A percentile compares a stretch with the other conserved stretches of the same genome.
Evolutionary conservation across 768 basidiomycete genomes (phyloP).

Genomic region (Butyriboletus loyo): DNA sequence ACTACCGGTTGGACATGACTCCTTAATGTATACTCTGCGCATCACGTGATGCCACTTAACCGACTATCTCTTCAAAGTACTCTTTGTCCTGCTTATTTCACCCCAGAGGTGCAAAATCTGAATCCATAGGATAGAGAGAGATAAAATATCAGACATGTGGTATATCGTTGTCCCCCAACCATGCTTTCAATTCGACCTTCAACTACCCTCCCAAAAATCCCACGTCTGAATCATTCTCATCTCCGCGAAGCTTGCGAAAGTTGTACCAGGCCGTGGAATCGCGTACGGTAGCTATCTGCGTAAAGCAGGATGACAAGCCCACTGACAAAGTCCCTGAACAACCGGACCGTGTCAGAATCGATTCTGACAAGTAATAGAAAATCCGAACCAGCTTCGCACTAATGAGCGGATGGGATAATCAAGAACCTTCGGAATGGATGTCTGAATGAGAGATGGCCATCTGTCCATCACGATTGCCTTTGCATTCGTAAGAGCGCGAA

Average conservation of each 20-base stretch:
- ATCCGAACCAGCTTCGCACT: slow-evolving; percentile 66
- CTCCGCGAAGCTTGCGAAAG: slow-evolving; percentile 38
- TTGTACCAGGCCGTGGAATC: slow-evolving; percentile 39
- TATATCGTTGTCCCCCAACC: slow-evolving; percentile 10
- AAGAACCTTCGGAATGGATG: slow-evolving; percentile 78
- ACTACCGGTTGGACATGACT: not conserved
- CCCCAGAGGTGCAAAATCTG: not conserved
- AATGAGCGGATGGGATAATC: slow-evolving; percentile 84
- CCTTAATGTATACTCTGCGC: not conserved
- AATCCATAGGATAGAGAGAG: slow-evolving; percentile 10
- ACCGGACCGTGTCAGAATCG: not conserved
- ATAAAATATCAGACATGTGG: slow-evolving; percentile 16
- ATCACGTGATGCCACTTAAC: slow-evolving; percentile 18
- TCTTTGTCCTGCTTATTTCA: not conserved
- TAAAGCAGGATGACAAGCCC: slow-evolving; percentile 49
- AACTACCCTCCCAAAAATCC: not conserved
- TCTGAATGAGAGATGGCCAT: slow-evolving; percentile 81
- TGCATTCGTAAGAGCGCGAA: slow-evolving; percentile 81
- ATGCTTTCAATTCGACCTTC: not conserved
- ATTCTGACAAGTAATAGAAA: not conserved
- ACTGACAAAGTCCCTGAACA: slow-evolving; percentile 48
- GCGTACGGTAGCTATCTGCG: slow-evolving; percentile 45
- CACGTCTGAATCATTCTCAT: slow-evolving; percentile 11
- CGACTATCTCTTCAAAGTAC: not conserved
- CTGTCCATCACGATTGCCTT: slow-evolving; percentile 88